Conservation (phyloP, 2,329 filamentous ascomycete species). For the Arthrobotrys pseudoclavata region DNA sequence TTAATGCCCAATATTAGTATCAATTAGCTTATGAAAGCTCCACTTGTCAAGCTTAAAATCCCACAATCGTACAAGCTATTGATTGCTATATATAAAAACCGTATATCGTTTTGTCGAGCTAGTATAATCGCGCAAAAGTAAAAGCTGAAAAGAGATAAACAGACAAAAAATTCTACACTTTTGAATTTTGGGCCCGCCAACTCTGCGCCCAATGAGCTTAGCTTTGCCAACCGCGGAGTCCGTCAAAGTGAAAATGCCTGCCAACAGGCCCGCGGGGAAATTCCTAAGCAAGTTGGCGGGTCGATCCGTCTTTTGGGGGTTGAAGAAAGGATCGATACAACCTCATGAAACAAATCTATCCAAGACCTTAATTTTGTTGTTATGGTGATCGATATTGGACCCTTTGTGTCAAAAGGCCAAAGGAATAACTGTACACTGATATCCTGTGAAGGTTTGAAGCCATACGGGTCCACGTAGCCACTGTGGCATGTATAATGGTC, state of each 20-base stretch:
- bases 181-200: background rate
- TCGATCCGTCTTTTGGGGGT: conserved; percentile 31
- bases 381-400: conserved; percentile 17
- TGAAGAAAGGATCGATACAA: conserved; percentile 27
- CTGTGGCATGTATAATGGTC: conserved; percentile 17
- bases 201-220: conserved; percentile 11
- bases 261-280: conserved; percentile 18
- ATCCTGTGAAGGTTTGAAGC: conserved; percentile 1
- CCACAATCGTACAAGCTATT: conserved; percentile 19
- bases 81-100: conserved; percentile 2
- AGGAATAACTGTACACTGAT: conserved; percentile 23
- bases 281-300: conserved; percentile 25
- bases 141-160: background rate
- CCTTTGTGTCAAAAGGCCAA: conserved; percentile 15
- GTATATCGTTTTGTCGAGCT: conserved; percentile 1
- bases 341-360: conserved; percentile 29
- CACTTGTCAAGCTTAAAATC: conserved; percentile 29
- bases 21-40: conserved; percentile 5
- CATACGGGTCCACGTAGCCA: conserved; percentile 20
- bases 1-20: conserved; percentile 36
- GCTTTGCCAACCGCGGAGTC: conserved; percentile 24
- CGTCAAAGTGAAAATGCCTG: conserved; percentile 14
- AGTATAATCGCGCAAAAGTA: conserved; percentile 19
- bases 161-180: conserved; percentile 13
- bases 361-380: conserved; percentile 16